Percentiles rank a stretch among this genome's conserved stretches.
Conservation (phyloP, 2,329 filamentous ascomycete species). For the Phyllosticta capitalensis region DNA sequence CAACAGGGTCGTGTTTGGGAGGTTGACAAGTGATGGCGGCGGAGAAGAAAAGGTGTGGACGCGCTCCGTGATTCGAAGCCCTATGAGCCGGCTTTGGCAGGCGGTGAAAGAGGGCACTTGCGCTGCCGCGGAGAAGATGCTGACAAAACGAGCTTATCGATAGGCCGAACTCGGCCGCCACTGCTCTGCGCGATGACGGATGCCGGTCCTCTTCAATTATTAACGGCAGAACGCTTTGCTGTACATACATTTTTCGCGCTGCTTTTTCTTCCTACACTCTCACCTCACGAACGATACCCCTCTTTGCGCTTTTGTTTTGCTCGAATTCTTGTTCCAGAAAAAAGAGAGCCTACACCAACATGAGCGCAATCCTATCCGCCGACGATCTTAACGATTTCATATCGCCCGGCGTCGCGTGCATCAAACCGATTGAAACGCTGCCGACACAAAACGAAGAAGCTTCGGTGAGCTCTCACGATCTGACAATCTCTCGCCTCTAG, state of each 20-base stretch:
- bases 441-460: constrained; percentile 48
- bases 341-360: constrained; percentile 32
- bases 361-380: constrained; percentile 95
- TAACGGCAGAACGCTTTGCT: not conserved
- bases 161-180: constrained; percentile 10
- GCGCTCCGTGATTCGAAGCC: not conserved
- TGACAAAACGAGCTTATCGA: constrained; percentile 10
- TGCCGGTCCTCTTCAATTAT: not conserved
- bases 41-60: not conserved
- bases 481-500: not conserved
- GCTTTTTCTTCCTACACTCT: not conserved
- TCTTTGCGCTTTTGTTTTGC: not conserved
- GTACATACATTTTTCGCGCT: not conserved
- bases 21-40: not conserved
- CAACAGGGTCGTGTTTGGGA: not conserved
- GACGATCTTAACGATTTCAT: constrained; percentile 99
- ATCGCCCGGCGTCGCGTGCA: constrained; percentile 91
- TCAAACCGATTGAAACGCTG: constrained; percentile 92
- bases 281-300: not conserved
- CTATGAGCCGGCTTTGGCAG: not conserved
- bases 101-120: not conserved
- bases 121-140: not conserved
- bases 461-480: constrained; percentile 28
- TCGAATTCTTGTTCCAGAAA: not conserved
- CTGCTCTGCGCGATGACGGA: constrained; percentile 3